Conservation (phyloP, 23 red algal species). For the Cyanidioschyzon merolae region DNA sequence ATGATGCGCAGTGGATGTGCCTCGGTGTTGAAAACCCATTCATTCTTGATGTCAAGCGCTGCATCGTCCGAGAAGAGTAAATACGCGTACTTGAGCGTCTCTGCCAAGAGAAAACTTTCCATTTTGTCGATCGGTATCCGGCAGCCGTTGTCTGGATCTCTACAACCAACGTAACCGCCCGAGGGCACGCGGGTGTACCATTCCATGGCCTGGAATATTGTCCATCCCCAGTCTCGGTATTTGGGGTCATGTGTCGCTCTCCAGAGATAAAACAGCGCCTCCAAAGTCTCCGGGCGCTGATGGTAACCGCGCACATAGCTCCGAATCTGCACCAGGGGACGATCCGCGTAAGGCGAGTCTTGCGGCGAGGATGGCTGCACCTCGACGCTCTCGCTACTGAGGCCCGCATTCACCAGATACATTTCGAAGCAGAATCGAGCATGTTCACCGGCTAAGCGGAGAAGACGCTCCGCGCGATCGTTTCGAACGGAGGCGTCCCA, state of each 20-base stretch:
- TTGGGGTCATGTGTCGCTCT: conserved; percentile 34
- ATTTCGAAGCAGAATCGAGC: conserved; percentile 55
- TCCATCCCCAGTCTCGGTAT: conserved; percentile 61
- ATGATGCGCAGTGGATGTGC: conserved; percentile 59
- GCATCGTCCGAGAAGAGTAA: conserved; percentile 37
- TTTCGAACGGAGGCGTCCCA: neutral
- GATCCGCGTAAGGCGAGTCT: conserved; percentile 16
- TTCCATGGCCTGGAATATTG: conserved; percentile 54
- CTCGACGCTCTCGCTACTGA: conserved; percentile 45
- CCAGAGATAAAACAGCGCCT: conserved; percentile 72
- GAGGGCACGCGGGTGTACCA: conserved; percentile 5
- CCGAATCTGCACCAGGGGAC: neutral
- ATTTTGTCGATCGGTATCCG: conserved; percentile 29
- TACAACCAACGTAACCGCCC: neutral
- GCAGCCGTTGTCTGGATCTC: neutral
- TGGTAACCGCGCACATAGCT: conserved; percentile 28
- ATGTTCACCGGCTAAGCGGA: conserved; percentile 30
- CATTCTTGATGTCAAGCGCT: conserved; percentile 17
- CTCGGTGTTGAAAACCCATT: conserved; percentile 68
- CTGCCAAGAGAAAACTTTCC: conserved; percentile 44
- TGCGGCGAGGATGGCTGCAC: neutral
- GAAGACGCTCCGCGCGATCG: neutral
- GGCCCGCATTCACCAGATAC: conserved; percentile 43
- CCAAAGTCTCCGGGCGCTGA: conserved; percentile 51
- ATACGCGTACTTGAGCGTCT: conserved; percentile 47